Evolutionary conservation across 2,329 filamentous ascomycete genomes (phyloP).

Genomic region (Hypoxylon sp.): DNA sequence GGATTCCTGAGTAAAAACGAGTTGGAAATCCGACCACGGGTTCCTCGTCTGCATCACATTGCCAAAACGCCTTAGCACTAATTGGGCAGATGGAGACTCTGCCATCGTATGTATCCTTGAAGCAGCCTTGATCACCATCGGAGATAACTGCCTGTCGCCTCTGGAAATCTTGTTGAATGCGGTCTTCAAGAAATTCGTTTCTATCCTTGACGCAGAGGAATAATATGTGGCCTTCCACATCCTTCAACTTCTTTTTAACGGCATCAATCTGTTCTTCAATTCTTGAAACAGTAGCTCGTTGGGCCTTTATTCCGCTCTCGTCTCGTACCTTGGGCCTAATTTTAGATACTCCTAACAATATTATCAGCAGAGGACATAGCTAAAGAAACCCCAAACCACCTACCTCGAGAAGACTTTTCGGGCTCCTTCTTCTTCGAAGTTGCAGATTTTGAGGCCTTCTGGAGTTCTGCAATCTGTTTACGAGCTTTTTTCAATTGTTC

Average conservation of each 20-base stretch:
- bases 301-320: background rate
- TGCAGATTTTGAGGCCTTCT: background rate
- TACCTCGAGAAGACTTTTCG: background rate
- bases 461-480: background rate
- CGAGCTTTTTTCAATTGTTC: background rate
- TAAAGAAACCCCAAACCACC: background rate
- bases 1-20: conserved; percentile 7
- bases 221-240: background rate
- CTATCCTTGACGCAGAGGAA: conserved; percentile 16
- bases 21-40: background rate
- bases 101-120: conserved; percentile 31
- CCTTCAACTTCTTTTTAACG: background rate
- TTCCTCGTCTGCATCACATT: conserved; percentile 1
- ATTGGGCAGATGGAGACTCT: conserved; percentile 31
- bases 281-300: too few species aligned
- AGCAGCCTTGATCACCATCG: background rate
- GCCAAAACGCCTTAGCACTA: conserved; percentile 40
- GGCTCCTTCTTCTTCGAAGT: background rate
- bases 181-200: background rate
- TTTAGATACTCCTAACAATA: background rate
- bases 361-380: background rate
- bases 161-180: conserved; percentile 21
- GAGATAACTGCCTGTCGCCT: background rate
- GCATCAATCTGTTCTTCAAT: background rate
- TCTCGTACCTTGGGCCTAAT: background rate